Percentiles rank a stretch among this genome's conserved stretches.
Conservation (phyloP, 331 rosid species). For the Quercus phellos region DNA sequence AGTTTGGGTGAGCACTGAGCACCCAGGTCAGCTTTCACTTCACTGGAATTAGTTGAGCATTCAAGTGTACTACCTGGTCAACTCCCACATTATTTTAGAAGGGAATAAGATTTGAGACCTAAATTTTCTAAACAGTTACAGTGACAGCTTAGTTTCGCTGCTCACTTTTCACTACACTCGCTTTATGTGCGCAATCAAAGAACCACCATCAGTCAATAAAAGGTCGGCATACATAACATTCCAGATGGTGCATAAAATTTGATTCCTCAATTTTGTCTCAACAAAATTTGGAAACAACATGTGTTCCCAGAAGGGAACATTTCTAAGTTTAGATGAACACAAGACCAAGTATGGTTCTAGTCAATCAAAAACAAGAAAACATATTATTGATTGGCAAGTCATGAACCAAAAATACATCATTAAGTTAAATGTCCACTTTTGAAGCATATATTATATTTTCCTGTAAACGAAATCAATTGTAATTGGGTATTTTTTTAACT, state of each 20-base stretch:
- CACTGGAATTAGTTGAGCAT: background rate
- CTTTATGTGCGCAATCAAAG: background rate
- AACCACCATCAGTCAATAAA: background rate
- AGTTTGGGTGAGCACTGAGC: too few species aligned
- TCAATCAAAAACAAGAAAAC: background rate
- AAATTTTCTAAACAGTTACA: too few species aligned
- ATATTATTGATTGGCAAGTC: background rate
- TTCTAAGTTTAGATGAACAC: background rate
- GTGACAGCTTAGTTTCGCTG: too few species aligned
- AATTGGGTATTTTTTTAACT: background rate
- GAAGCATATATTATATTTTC: background rate
- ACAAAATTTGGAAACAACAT: background rate
- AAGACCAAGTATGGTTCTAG: background rate
- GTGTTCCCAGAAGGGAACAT: too few species aligned
- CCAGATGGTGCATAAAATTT: background rate
- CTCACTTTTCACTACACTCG: background rate
- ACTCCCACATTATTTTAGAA: background rate
- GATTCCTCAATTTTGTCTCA: background rate
- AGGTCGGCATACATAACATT: background rate
- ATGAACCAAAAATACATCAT: background rate
- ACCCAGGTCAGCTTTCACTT: background rate
- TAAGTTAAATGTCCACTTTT: background rate
- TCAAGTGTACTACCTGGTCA: background rate
- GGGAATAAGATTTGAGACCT: background rate
- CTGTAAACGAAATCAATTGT: background rate